A percentile compares a stretch with the other conserved stretches of the same genome.
These are phyloP conservation scores for Pseudonitzschia multistriata DNA, from an alignment of 108 stramenopile genomes.

Conservation along the genomic window DNA sequence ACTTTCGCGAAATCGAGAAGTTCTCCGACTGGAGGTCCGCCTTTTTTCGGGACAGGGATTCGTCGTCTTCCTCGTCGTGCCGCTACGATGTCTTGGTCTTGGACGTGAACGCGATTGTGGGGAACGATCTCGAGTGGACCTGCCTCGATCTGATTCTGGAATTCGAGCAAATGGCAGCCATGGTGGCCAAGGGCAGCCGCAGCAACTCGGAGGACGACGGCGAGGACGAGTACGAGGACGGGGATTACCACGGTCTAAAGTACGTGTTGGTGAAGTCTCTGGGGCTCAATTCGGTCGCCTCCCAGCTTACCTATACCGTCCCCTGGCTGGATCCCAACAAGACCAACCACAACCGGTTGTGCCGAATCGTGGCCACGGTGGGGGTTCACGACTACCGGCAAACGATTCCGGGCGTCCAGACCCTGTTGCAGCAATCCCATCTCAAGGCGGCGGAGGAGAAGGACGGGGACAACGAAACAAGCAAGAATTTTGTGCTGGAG, in stretches of 20 bases:
- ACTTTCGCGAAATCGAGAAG: slow-evolving; percentile 36
- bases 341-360: slow-evolving; percentile 1
- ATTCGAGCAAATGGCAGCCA: slow-evolving; percentile 35
- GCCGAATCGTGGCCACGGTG: slow-evolving; percentile 37
- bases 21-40: slow-evolving; percentile 39
- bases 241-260: slow-evolving; percentile 2
- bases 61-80: neutral
- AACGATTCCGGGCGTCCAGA: slow-evolving; percentile 26
- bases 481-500: slow-evolving; percentile 25
- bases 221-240: slow-evolving; percentile 11
- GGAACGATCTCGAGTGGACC: slow-evolving; percentile 52
- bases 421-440: neutral
- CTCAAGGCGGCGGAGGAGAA: neutral
- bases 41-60: slow-evolving; percentile 21
- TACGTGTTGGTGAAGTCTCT: slow-evolving; percentile 40
- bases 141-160: slow-evolving; percentile 40
- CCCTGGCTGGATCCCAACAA: slow-evolving; percentile 22
- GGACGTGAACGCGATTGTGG: slow-evolving; percentile 48
- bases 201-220: neutral
- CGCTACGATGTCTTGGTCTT: slow-evolving; percentile 43
- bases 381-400: slow-evolving; percentile 54
- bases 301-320: slow-evolving; percentile 18
- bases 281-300: slow-evolving; percentile 33
- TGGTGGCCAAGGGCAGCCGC: slow-evolving; percentile 14
- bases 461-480: neutral